Evolutionary conservation across 768 basidiomycete genomes (phyloP).

Genomic region (Lanmaoa pseudosensibilis): DNA sequence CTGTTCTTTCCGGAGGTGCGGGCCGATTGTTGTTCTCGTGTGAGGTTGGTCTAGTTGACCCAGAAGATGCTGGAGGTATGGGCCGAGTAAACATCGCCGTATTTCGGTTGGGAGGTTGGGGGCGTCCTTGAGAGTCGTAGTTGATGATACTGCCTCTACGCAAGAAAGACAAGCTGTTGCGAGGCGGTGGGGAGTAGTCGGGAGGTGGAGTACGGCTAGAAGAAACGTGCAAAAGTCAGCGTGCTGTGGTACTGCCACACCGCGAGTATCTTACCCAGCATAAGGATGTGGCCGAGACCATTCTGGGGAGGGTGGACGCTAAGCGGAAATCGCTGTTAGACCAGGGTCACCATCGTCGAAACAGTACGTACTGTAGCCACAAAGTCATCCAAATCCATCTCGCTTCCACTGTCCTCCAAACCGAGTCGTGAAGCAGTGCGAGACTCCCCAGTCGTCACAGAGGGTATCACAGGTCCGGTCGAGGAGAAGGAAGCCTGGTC

Average conservation of each 20-base stretch:
- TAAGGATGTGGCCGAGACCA: conserved; percentile 28
- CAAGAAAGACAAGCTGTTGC: conserved; percentile 15
- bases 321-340: conserved; percentile 5
- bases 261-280: conserved; percentile 20
- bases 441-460: conserved; percentile 9
- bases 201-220: conserved; percentile 27
- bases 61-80: conserved; percentile 8
- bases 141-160: conserved; percentile 10
- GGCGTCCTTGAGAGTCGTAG: conserved; percentile 8
- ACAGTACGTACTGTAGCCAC: conserved; percentile 12
- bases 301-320: conserved; percentile 29
- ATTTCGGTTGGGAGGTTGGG: conserved; percentile 14
- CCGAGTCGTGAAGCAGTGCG: conserved; percentile 11
- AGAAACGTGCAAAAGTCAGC: conserved; percentile 3
- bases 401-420: conserved; percentile 28
- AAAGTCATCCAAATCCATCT: conserved; percentile 28
- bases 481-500: conserved; percentile 19
- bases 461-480: conserved; percentile 4
- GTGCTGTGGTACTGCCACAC: neutral
- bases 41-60: conserved; percentile 4
- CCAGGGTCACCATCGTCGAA: neutral
- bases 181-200: conserved; percentile 21
- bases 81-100: conserved; percentile 9
- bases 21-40: conserved; percentile 18
- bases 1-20: conserved; percentile 18